phyloP scores from a whole-genome alignment of 2,329 filamentous ascomycete genomes.

The Diaporthe ilicicola region DNA sequence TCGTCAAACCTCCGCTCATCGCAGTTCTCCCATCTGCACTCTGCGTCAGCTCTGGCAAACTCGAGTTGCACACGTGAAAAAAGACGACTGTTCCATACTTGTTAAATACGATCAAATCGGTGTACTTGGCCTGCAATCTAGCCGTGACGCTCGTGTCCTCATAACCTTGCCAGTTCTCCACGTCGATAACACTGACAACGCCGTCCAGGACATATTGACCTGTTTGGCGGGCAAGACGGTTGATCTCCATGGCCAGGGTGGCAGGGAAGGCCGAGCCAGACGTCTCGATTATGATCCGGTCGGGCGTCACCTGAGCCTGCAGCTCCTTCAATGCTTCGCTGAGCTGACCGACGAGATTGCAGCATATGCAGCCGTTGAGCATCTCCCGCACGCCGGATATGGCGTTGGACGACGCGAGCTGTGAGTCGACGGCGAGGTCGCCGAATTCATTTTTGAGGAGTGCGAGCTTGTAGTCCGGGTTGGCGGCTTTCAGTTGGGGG shows the following conservation, averaged over 20 bases:
- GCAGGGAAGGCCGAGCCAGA: slow-evolving; percentile 88
- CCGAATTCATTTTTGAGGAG: slow-evolving; percentile 99
- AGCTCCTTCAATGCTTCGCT: slow-evolving; percentile 82
- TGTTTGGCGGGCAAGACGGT: slow-evolving; percentile 76
- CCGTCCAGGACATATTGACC: slow-evolving; percentile 80
- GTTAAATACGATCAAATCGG: slow-evolving; percentile 89
- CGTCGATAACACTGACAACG: slow-evolving; percentile 88
- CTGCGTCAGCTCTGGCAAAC: neutral
- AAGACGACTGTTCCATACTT: slow-evolving; percentile 56
- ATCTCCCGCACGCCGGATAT: slow-evolving; percentile 93
- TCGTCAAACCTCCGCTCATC: slow-evolving; percentile 79
- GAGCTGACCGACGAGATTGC: slow-evolving; percentile 94
- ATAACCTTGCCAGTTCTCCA: slow-evolving; percentile 95
- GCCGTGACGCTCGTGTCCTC: slow-evolving; percentile 92
- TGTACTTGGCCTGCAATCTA: slow-evolving; percentile 86
- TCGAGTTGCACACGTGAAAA: neutral
- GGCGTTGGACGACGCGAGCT: slow-evolving; percentile 82
- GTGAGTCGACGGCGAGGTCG: slow-evolving; percentile 90
- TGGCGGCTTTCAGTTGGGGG: slow-evolving; percentile 82
- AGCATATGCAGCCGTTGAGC: slow-evolving; percentile 98
- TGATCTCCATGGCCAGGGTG: slow-evolving; percentile 90
- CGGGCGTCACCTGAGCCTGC: slow-evolving; percentile 64
- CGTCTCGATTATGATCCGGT: slow-evolving; percentile 94
- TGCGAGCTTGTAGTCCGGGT: slow-evolving; percentile 82
- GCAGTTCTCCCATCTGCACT: slow-evolving; percentile 71